Evolutionary conservation across 2,329 filamentous ascomycete species (phyloP).

Genomic region (Coccinonectria pachysandricola): DNA sequence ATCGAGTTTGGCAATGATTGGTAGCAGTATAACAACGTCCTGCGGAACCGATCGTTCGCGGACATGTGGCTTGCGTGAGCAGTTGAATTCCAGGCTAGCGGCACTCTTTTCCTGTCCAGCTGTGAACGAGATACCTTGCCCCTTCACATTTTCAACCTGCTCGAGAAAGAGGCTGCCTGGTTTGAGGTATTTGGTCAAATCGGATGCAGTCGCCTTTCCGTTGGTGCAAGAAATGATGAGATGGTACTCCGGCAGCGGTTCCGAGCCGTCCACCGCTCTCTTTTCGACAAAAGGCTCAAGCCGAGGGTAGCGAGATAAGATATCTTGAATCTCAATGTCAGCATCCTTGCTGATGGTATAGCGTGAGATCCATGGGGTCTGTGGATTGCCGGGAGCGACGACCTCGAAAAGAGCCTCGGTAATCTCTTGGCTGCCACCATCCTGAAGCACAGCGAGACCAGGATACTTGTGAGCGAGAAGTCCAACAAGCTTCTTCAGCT

Average conservation of each 20-base stretch:
- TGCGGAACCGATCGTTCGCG: slow-evolving; percentile 1
- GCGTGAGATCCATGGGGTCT: slow-evolving; percentile 24
- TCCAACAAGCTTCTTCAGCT: slow-evolving; percentile 19
- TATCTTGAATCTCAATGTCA: too few relatives aligned
- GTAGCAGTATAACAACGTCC: slow-evolving; percentile 11
- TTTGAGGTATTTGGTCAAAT: slow-evolving; percentile 16
- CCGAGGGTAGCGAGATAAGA: too few relatives aligned
- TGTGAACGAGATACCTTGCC: neutral
- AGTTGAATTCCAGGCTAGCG: slow-evolving; percentile 4
- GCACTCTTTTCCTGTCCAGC: slow-evolving; percentile 1
- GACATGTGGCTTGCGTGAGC: neutral
- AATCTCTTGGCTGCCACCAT: slow-evolving; percentile 20
- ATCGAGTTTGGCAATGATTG: slow-evolving; percentile 4
- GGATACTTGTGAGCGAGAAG: slow-evolving; percentile 31
- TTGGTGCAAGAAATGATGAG: slow-evolving; percentile 20
- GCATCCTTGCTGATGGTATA: too few relatives aligned
- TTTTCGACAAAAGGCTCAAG: slow-evolving; percentile 20
- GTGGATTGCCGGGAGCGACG: slow-evolving; percentile 11
- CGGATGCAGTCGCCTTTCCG: slow-evolving; percentile 5
- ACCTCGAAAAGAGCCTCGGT: slow-evolving; percentile 16
- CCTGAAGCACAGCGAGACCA: slow-evolving; percentile 27
- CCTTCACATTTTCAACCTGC: slow-evolving; percentile 2
- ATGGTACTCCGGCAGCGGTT: slow-evolving; percentile 21
- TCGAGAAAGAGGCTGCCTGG: slow-evolving; percentile 20
- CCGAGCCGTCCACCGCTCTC: slow-evolving; percentile 11